Base-by-base conservation (phyloP, 1,284 basidiomycete species). In the Anthracocystis walkeri region DNA sequence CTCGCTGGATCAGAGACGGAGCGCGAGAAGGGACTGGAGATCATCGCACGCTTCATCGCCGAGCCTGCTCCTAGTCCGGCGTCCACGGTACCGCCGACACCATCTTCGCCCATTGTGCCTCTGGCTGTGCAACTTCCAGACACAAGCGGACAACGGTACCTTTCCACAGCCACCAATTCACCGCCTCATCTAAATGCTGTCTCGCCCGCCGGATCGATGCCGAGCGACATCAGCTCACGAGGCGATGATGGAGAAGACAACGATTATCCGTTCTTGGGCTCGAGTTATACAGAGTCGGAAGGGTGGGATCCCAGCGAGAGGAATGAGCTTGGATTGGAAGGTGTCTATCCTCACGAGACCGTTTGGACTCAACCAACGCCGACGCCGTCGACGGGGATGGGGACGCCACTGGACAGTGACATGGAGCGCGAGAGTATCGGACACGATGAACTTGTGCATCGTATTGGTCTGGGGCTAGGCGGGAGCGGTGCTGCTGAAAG, bases 11-110 rank as follows among this genome's bases (percentile, higher is more conserved):
- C 65, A 18, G 75, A 78, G 46, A 25, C 40, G 7, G 80, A 85
- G 58, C 77, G 83, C 10, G 83, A 84, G 58, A 70, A 77, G 23
- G 83, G 83, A 0, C 61, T 85, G 27, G 77, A 82, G 50, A 59
- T 74, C 55, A 62, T 85, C 3, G 83, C 82, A 11, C 62, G 71
- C 27, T 83, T 82, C 53, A 69, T 83, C 21, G 65, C 75, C 20
- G 52, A 66, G 27, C 42, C 74, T 10, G 6, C 20, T 10, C 42
- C 48, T 6, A 66, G 56, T 51, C 72, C 66, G 3, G 42, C 53
- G 5, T 65, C 72, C 42, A 69, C 72, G 12, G 44, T 59, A 16
- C 59, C 55, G 12, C 11, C 62, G 10, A 66, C 63, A 11, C 66
- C 72, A 6, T 38, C 44, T 6, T 61, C 61, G 16, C 49, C 45